These are phyloP conservation scores for Balamuthia mandrillaris DNA, from an alignment of 208 protist species.

Conservation along the genomic window DNA sequence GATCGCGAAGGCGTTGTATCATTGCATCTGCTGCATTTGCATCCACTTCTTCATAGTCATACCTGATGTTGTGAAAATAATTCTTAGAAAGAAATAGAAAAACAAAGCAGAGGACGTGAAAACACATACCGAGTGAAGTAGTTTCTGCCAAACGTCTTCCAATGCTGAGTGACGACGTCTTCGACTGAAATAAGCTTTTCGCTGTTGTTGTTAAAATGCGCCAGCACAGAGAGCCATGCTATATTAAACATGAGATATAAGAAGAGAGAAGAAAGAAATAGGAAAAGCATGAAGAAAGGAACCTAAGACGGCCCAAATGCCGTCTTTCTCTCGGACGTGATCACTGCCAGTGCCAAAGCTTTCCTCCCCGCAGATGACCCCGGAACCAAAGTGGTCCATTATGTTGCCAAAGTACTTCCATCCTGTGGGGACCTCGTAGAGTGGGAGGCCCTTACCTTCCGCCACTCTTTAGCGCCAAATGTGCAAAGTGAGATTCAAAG, in stretches of 20 bases:
- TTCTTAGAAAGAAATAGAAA: not conserved
- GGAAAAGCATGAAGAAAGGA: not conserved
- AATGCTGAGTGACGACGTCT: constrained; percentile 89
- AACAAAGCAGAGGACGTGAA: not conserved
- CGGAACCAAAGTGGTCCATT: constrained; percentile 83
- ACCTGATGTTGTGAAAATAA: not conserved
- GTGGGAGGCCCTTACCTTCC: constrained; percentile 56
- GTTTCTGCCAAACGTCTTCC: constrained; percentile 90
- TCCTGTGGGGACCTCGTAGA: constrained; percentile 90
- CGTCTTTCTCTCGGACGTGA: constrained; percentile 98
- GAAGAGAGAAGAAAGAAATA: not conserved
- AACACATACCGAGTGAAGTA: constrained; percentile 82
- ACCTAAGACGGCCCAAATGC: constrained; percentile 93
- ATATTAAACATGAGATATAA: not conserved
- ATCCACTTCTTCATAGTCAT: constrained; percentile 90
- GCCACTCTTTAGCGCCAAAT: too few relatives aligned
- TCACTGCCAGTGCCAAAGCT: constrained; percentile 95
- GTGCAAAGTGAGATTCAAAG: too few relatives aligned
- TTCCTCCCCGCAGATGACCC: constrained; percentile 95
- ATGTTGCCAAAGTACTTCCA: constrained; percentile 99
- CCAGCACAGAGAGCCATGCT: constrained; percentile 91
- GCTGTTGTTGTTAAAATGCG: constrained; percentile 51
- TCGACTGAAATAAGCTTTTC: constrained; percentile 77
- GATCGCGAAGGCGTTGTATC: constrained; percentile 75
- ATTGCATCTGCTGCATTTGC: constrained; percentile 78